These are phyloP conservation scores for Ottelia alismoides DNA, from an alignment of 106 monocot genomes.

Conservation along the genomic window DNA sequence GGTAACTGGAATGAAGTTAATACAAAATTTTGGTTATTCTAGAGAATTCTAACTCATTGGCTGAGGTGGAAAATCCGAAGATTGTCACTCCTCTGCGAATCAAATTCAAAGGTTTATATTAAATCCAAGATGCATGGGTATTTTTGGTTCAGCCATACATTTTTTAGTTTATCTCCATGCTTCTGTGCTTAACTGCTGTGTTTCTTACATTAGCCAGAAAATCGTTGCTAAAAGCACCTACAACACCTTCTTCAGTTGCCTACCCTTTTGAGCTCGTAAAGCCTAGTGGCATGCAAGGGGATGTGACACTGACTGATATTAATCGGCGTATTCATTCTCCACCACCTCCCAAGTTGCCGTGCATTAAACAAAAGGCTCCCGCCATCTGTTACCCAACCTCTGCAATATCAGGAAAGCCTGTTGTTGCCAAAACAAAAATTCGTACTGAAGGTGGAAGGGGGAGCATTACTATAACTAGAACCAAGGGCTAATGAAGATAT, in stretches of 20 bases:
- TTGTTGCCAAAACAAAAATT: conserved; percentile 69
- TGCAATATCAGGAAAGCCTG: conserved; percentile 76
- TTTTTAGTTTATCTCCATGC: background rate
- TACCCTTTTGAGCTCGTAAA: conserved; percentile 77
- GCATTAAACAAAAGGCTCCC: conserved; percentile 23
- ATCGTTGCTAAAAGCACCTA: conserved; percentile 27
- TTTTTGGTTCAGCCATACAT: background rate
- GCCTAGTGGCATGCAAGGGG: conserved; percentile 63
- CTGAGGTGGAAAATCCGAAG: conserved; percentile 21
- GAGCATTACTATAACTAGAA: conserved; percentile 83
- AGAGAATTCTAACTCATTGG: conserved; percentile 23
- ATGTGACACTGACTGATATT: conserved; percentile 68
- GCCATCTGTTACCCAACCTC: conserved; percentile 37
- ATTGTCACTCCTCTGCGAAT: conserved; percentile 15
- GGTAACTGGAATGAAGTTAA: background rate
- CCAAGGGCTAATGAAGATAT: conserved; percentile 44
- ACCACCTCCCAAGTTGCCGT: conserved; percentile 18
- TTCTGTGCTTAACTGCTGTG: background rate
- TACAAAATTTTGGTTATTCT: background rate
- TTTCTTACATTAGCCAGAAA: conserved; percentile 31
- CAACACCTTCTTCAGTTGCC: conserved; percentile 52
- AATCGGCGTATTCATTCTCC: conserved; percentile 63
- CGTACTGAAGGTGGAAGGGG: conserved; percentile 83
- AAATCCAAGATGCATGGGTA: background rate
- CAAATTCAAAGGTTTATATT: conserved; percentile 29